Conservation (phyloP, 345 rosid genomes). For the Chamaenerion angustifolium region DNA sequence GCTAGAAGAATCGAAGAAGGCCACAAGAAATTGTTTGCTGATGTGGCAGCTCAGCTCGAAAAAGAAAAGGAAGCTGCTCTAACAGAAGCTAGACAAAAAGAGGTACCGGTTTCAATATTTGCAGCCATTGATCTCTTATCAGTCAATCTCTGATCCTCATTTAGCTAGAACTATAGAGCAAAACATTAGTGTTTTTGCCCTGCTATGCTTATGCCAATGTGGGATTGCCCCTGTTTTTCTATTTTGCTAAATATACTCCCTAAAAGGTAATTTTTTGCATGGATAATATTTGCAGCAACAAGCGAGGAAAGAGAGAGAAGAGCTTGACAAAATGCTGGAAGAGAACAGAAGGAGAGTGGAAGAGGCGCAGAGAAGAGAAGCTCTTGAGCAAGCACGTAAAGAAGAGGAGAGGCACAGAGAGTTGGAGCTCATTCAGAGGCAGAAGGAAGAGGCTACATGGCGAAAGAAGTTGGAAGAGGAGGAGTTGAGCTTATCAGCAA, state of each 20-base stretch:
- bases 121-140: neutral
- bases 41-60: constrained; percentile 41
- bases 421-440: constrained; percentile 59
- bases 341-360: constrained; percentile 78
- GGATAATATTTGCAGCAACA: too few relatives aligned
- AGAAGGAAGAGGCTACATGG: constrained; percentile 64
- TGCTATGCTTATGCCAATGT: too few relatives aligned
- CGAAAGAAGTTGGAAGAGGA: constrained; percentile 67
- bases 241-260: too few relatives aligned
- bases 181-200: too few relatives aligned
- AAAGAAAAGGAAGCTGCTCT: constrained; percentile 66
- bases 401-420: constrained; percentile 76
- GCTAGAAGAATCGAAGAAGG: constrained; percentile 48
- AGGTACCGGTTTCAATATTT: constrained; percentile 26
- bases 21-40: constrained; percentile 47
- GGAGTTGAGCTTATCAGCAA: constrained; percentile 29
- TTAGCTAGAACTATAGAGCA: too few relatives aligned
- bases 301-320: constrained; percentile 72
- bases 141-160: neutral
- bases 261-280: too few relatives aligned
- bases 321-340: constrained; percentile 77
- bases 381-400: constrained; percentile 60
- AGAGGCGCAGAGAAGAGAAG: constrained; percentile 76
- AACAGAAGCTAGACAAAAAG: constrained; percentile 49
- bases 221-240: too few relatives aligned